phyloP scores from a whole-genome alignment of 768 basidiomycete genomes.

The Lenzites betulinus region DNA sequence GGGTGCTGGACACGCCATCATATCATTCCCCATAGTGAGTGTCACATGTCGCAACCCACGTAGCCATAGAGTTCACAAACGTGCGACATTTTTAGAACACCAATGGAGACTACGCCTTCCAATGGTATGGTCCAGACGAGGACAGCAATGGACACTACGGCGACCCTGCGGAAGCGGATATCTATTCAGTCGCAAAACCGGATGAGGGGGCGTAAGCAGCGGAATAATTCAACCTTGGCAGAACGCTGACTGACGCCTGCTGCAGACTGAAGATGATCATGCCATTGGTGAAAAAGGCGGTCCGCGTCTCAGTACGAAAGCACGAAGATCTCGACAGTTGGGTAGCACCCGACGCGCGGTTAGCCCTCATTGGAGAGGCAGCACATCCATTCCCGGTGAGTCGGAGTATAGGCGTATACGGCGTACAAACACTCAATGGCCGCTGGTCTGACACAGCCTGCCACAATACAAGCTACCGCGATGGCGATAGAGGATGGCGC shows the following conservation, averaged over 20 bases:
- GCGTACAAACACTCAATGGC: not conserved
- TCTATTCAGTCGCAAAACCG: not conserved
- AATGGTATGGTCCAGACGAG: constrained; percentile 11
- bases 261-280: constrained; percentile 20
- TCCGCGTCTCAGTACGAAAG: constrained; percentile 25
- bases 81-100: not conserved
- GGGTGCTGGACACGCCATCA: not conserved
- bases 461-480: constrained; percentile 35
- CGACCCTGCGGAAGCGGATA: not conserved
- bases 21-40: constrained; percentile 20
- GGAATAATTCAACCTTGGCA: not conserved
- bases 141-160: constrained; percentile 1
- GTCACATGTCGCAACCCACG: not conserved
- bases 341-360: constrained; percentile 33
- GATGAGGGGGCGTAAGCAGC: not conserved
- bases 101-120: constrained; percentile 2
- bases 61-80: no score
- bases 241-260: not conserved
- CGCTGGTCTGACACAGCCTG: constrained; percentile 27
- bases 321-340: constrained; percentile 34
- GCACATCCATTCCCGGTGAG: constrained; percentile 41
- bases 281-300: constrained; percentile 9
- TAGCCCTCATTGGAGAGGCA: constrained; percentile 39
- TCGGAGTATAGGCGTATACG: not conserved
- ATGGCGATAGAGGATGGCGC: constrained; percentile 44